These are phyloP conservation scores for Vachellia collinsii DNA, from an alignment of 306 rosid species.

Conservation along the genomic window DNA sequence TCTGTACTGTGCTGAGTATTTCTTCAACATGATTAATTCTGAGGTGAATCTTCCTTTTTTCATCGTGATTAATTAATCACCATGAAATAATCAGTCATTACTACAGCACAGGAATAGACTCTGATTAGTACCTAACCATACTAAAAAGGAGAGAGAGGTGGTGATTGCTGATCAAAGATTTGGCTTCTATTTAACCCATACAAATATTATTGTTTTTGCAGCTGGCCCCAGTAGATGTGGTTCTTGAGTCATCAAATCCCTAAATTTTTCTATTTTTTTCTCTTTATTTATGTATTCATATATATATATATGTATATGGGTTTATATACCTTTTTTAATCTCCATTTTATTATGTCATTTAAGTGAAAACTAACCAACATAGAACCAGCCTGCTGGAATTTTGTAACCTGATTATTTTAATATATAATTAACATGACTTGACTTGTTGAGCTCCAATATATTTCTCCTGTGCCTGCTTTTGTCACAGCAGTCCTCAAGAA, in stretches of 20 bases:
- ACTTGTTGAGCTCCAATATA: slow-evolving; percentile 46
- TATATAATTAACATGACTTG: slow-evolving; percentile 59
- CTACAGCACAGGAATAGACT: slow-evolving; percentile 23
- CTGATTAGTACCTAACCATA: slow-evolving; percentile 52
- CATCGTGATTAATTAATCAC: slow-evolving; percentile 22
- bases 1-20: neutral
- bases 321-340: slow-evolving; percentile 31
- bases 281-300: slow-evolving; percentile 24
- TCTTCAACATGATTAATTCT: slow-evolving; percentile 28
- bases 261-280: slow-evolving; percentile 22
- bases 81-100: slow-evolving; percentile 37
- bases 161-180: slow-evolving; percentile 49
- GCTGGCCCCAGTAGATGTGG: slow-evolving; percentile 55
- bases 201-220: slow-evolving; percentile 32
- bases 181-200: slow-evolving; percentile 47
- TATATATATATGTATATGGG: slow-evolving; percentile 14
- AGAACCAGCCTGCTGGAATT: slow-evolving; percentile 42
- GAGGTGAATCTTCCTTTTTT: slow-evolving; percentile 24
- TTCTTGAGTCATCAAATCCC: slow-evolving; percentile 66
- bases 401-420: slow-evolving; percentile 32
- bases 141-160: slow-evolving; percentile 32
- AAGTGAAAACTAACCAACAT: slow-evolving; percentile 40
- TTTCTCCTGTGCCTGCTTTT: slow-evolving; percentile 50
- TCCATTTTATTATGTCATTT: slow-evolving; percentile 42
- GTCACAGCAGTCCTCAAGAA: slow-evolving; percentile 52